These are phyloP conservation scores for Thraustochytrium sp. DNA, from an alignment of 352 stramenopile genomes.

Conservation along the genomic window DNA sequence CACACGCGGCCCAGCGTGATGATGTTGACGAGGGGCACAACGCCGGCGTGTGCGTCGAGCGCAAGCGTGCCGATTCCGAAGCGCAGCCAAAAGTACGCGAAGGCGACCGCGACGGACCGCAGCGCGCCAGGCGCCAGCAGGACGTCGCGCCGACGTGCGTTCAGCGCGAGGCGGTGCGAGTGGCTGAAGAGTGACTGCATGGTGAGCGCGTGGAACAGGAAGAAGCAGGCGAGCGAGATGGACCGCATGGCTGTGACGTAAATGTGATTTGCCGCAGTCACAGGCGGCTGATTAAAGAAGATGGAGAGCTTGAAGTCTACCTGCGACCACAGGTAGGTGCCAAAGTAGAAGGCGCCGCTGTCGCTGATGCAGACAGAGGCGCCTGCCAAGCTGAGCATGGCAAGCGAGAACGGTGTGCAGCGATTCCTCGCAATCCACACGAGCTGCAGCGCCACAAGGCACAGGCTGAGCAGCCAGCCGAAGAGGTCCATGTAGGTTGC, in stretches of 20 bases:
- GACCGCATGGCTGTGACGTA: background rate
- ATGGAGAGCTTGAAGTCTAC: background rate
- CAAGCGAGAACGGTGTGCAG: background rate
- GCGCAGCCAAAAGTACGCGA: background rate
- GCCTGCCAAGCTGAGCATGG: background rate
- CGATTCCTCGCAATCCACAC: background rate
- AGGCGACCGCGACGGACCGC: background rate
- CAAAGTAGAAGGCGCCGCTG: background rate
- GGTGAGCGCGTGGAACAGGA: background rate
- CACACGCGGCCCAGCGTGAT: slow-evolving; percentile 8
- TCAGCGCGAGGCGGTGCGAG: no score
- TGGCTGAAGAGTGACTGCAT: background rate
- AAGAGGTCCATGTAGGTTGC: background rate
- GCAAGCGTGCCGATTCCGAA: background rate
- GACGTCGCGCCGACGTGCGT: background rate
- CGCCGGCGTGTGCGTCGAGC: background rate
- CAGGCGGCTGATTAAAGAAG: background rate
- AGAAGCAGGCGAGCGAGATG: background rate
- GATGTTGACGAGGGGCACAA: slow-evolving; percentile 6
- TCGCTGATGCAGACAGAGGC: background rate
- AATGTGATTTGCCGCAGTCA: background rate
- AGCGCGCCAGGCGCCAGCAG: background rate
- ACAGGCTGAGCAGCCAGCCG: background rate
- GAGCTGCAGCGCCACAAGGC: background rate
- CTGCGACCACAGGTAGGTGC: background rate